Percentiles rank a stretch among this genome's conserved stretches.
phyloP scores from a whole-genome alignment of 345 rosid genomes.

The Trapa incisa region DNA sequence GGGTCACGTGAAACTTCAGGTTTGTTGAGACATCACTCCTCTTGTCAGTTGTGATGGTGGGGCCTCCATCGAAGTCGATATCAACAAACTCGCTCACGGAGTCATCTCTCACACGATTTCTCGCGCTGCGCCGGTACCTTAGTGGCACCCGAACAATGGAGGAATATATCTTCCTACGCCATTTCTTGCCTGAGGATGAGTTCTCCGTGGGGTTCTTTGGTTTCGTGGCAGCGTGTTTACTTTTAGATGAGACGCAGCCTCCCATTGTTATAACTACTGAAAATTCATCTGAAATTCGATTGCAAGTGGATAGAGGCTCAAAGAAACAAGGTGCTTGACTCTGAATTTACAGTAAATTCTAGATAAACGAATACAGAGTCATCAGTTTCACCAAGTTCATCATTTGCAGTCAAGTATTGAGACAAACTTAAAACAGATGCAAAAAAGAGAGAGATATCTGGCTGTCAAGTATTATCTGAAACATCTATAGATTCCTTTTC shows the following conservation, averaged over 20 bases:
- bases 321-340: not conserved
- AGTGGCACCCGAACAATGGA: slow-evolving; percentile 29
- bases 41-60: slow-evolving; percentile 37
- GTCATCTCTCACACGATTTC: slow-evolving; percentile 29
- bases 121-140: slow-evolving; percentile 30
- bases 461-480: too few species aligned
- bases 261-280: slow-evolving; percentile 39
- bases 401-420: not conserved
- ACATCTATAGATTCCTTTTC: not conserved
- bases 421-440: not conserved
- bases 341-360: too few species aligned
- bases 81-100: slow-evolving; percentile 42
- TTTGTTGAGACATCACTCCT: slow-evolving; percentile 52
- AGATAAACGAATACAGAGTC: not conserved
- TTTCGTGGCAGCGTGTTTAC: slow-evolving; percentile 10
- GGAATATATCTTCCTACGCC: slow-evolving; percentile 32
- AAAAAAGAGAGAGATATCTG: not conserved
- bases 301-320: not conserved
- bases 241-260: slow-evolving; percentile 50
- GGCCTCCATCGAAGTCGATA: slow-evolving; percentile 37
- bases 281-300: slow-evolving; percentile 5
- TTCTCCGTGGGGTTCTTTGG: slow-evolving; percentile 17
- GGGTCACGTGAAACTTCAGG: slow-evolving; percentile 46
- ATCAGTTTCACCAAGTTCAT: not conserved
- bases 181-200: slow-evolving; percentile 14